A percentile compares a stretch with the other conserved stretches of the same genome.
Conservation (phyloP, 1,139 yeast species). For the Candida sp. region DNA sequence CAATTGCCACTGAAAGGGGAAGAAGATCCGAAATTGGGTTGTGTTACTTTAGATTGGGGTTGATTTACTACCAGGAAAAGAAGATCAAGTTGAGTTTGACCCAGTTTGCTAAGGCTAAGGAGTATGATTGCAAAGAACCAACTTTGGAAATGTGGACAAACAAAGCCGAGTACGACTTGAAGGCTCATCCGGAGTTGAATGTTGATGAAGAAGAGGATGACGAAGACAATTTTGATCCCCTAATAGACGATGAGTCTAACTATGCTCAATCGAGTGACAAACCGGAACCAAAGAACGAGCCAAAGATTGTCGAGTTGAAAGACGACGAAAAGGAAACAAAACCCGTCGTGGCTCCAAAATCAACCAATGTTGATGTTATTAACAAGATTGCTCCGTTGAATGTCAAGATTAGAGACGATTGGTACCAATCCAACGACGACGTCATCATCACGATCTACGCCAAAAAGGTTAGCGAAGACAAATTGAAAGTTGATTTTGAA, state of each 20-base stretch:
- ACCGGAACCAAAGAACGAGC: conserved; percentile 3
- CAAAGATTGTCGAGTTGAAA: conserved; percentile 7
- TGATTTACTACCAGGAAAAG: conserved; percentile 52
- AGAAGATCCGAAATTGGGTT: conserved; percentile 57
- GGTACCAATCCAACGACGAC: conserved; percentile 69
- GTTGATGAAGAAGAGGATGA: conserved; percentile 16
- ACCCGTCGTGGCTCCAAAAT: conserved; percentile 6
- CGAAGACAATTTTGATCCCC: conserved; percentile 6
- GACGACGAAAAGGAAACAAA: conserved; percentile 5
- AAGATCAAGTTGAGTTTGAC: conserved; percentile 49
- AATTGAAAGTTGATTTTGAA: conserved; percentile 40
- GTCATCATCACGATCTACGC: conserved; percentile 78
- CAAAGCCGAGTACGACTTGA: conserved; percentile 44
- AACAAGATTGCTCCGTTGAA: conserved; percentile 46
- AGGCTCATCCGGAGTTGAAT: conserved; percentile 23
- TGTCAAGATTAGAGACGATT: conserved; percentile 66
- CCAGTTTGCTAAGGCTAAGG: conserved; percentile 54
- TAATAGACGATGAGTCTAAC: conserved; percentile 6
- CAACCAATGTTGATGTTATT: conserved; percentile 37
- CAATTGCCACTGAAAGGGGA: conserved; percentile 55
- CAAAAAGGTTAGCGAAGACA: conserved; percentile 58
- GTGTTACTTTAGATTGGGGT: conserved; percentile 64
- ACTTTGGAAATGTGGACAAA: conserved; percentile 55
- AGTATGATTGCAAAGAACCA: conserved; percentile 49
- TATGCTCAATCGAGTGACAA: conserved; percentile 9